Percentiles rank a stretch among this genome's conserved stretches.
Evolutionary conservation across 164 flowering plant genomes (phyloP).

Genomic region (Liriodendron chinense): DNA sequence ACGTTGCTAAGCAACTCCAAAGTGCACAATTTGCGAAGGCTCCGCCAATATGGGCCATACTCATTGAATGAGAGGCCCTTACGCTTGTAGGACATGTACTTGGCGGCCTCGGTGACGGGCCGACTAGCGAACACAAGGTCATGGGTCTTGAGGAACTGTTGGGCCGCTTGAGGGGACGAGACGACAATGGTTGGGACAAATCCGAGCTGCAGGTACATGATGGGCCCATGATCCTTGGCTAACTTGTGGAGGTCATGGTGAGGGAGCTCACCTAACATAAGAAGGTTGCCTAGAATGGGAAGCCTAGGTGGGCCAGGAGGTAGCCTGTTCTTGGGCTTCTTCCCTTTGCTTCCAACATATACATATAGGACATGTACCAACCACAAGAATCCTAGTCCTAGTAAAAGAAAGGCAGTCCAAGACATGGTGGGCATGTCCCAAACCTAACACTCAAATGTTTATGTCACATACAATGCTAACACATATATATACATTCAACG

Average conservation of each 20-base stretch:
- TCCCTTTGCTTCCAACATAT: not conserved
- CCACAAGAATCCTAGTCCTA: slow-evolving; percentile 1
- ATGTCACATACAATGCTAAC: not conserved
- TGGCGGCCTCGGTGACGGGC: slow-evolving; percentile 23
- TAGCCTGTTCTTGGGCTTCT: slow-evolving; percentile 8
- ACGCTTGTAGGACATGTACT: slow-evolving; percentile 21
- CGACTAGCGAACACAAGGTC: slow-evolving; percentile 20
- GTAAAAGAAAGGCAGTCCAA: slow-evolving; percentile 6
- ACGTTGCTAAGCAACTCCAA: slow-evolving; percentile 28
- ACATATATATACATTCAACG: not conserved
- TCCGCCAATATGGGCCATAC: slow-evolving; percentile 41
- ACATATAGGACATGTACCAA: not conserved
- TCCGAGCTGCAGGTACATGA: slow-evolving; percentile 22
- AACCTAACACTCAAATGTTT: not conserved
- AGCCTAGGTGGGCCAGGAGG: slow-evolving; percentile 28
- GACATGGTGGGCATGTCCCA: slow-evolving; percentile 2
- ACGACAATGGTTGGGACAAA: slow-evolving; percentile 17
- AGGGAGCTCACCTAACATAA: slow-evolving; percentile 16
- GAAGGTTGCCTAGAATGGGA: slow-evolving; percentile 25
- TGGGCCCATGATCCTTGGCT: slow-evolving; percentile 18
- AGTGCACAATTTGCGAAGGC: slow-evolving; percentile 33
- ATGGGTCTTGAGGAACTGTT: slow-evolving; percentile 22
- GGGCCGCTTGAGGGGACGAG: slow-evolving; percentile 20
- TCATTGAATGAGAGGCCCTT: slow-evolving; percentile 19
- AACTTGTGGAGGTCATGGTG: slow-evolving; percentile 18